Evolutionary conservation across 148 eudicot genomes (phyloP), one percentile per base, ranked within the genome.

Genomic region (Polygonum maritimum): DNA sequence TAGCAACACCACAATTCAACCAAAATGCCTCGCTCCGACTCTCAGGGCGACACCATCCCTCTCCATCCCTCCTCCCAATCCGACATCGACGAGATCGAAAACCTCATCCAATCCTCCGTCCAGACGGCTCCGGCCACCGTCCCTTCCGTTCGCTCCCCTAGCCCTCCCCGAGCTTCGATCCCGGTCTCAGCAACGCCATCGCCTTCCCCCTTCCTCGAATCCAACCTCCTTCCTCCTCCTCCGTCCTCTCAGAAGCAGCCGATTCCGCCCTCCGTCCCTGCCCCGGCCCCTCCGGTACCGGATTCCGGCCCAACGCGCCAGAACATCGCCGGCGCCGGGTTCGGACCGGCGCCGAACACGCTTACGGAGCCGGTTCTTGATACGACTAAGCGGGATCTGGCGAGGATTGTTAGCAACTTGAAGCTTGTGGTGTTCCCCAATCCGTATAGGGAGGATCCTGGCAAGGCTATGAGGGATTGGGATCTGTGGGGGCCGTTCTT

Each of bases 401-500:
- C 90, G 1, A 78, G 98, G 79, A 94, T 94, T 71, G 93, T 92
- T 2, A 94, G 96, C 62, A 94, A 94, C 72, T 81, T 94, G 87
- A 94, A 94, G 90, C 87, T 94, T 49, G 98, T 94, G 35, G 98
- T 94, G 45, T 94, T 92, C 63, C 98, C 98, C 3, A 94, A 94
- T 47, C 98, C 98, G 5, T 90, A 31, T 62, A 78, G 97, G 7
- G 98, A 94, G n/a, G 98, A 94, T 73, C 97, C 97, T 2, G 98
- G 97, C 0, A 92, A 94, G 78, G 97, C 98, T 8, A 71, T 94
- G 74, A 78, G 98, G 74, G 98, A 94, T 86, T 94, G 98, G 98
- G 98, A 94, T 88, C 89, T 94, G 2, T 94, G 98, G 98, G 98
- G 98, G 0, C 98, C 98, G 0, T 94, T 94, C 67, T 89, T 94